phyloP scores from a whole-genome alignment of 805 yeast species.

The Myxozyma neotropica region DNA sequence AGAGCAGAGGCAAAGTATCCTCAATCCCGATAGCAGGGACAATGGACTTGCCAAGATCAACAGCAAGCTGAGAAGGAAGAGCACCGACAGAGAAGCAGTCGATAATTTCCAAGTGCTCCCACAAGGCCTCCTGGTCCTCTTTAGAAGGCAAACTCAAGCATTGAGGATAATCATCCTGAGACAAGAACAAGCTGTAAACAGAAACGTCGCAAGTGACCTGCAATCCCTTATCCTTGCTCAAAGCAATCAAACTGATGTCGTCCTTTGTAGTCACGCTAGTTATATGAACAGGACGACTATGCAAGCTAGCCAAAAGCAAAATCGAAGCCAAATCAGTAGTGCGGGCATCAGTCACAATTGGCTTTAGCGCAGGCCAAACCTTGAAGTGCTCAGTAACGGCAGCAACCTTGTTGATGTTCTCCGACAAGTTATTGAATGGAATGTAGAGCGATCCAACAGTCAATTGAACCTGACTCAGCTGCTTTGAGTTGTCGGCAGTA shows the following conservation, averaged over 20 bases:
- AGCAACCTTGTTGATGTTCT: slow-evolving; percentile 63
- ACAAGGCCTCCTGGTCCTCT: slow-evolving; percentile 78
- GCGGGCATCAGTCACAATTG: slow-evolving; percentile 88
- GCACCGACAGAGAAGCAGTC: slow-evolving; percentile 89
- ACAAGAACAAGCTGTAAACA: slow-evolving; percentile 73
- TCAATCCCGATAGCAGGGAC: slow-evolving; percentile 75
- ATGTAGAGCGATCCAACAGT: slow-evolving; percentile 78
- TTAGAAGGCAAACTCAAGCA: slow-evolving; percentile 75
- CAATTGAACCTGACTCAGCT: slow-evolving; percentile 61
- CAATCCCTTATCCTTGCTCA: slow-evolving; percentile 81
- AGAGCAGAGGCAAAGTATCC: slow-evolving; percentile 79
- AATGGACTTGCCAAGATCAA: slow-evolving; percentile 60
- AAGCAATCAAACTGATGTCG: slow-evolving; percentile 78
- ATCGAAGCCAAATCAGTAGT: slow-evolving; percentile 93
- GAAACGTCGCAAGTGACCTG: slow-evolving; percentile 89
- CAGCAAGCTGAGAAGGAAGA: slow-evolving; percentile 72
- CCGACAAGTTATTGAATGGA: slow-evolving; percentile 73
- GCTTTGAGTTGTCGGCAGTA: slow-evolving; percentile 64
- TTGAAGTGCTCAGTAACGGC: slow-evolving; percentile 77
- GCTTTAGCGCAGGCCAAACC: slow-evolving; percentile 81
- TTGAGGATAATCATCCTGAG: slow-evolving; percentile 65
- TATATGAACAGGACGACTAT: slow-evolving; percentile 81
- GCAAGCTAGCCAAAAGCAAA: slow-evolving; percentile 82
- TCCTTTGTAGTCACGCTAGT: slow-evolving; percentile 80
- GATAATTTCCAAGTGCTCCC: slow-evolving; percentile 71